These are phyloP conservation scores for Cryptococcus deneoformans DNA, from an alignment of 1,284 basidiomycete genomes.

Conservation along the genomic window DNA sequence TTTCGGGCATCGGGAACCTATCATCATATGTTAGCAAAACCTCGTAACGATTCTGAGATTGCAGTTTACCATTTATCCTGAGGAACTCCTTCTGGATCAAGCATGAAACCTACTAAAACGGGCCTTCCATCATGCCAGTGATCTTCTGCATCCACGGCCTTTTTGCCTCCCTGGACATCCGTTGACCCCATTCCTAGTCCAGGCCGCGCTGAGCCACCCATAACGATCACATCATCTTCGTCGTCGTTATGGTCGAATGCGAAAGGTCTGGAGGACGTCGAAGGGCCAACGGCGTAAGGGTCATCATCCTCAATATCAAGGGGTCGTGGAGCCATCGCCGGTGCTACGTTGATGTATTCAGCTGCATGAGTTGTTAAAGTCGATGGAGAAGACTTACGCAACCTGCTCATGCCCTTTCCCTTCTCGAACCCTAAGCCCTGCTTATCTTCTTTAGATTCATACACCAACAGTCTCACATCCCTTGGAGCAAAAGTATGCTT, in stretches of 20 bases:
- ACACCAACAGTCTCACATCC: constrained; percentile 65
- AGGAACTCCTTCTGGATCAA: constrained; percentile 64
- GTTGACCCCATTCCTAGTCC: constrained; percentile 6
- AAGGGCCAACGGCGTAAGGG: constrained; percentile 60
- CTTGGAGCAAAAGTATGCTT: constrained; percentile 84
- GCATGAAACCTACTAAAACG: constrained; percentile 70
- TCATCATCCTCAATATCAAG: constrained; percentile 87
- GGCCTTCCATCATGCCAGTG: constrained; percentile 70
- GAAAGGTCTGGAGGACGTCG: constrained; percentile 51
- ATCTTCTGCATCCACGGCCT: constrained; percentile 25
- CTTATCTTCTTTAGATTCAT: constrained; percentile 67
- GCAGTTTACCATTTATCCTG: constrained; percentile 69
- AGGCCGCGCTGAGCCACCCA: constrained; percentile 24
- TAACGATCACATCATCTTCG: constrained; percentile 58
- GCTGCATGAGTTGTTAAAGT: neutral
- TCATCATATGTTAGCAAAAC: constrained; percentile 6
- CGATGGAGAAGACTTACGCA: neutral
- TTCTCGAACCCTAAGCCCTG: constrained; percentile 76
- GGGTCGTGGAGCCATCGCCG: constrained; percentile 51
- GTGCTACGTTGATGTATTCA: neutral
- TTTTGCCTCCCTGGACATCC: neutral
- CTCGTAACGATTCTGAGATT: neutral
- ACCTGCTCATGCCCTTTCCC: constrained; percentile 58
- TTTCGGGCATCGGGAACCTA: constrained; percentile 75
- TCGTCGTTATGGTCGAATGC: constrained; percentile 67